Base-by-base conservation (phyloP, 805 yeast species). In the Saccharomycopsis malanga region DNA sequence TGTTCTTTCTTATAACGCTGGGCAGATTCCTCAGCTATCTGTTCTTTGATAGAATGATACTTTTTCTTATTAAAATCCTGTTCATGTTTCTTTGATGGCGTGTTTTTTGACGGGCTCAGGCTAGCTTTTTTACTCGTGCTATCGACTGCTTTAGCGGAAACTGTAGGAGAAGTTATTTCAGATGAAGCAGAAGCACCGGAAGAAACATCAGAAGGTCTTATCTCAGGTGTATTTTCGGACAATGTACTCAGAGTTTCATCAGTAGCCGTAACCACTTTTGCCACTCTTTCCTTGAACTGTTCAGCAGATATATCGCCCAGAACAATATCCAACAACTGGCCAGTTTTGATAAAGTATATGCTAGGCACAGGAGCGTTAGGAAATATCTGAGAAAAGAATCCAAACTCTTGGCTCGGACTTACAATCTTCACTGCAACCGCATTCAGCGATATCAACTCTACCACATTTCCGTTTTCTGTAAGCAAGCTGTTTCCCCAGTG, bases 381-480 rank as follows among this genome's bases (percentile, higher is more conserved):
- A 53, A 79, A 80, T n/a, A 81, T 64, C 52, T 77, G 79, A 30
- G 69, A 64, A 56, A 83, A 79, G 53, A 66, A 65, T 1, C 51
- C 56, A 50, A 67, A 78, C 50, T 77, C 76, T 0, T 57, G 55
- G 1, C 79, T 62, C 2, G 63, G 71, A 39, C 67, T 62, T 1
- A 57, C 32, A 20, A 80, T 57, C 48, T 64, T 60, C 24, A 79
- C 57, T 34, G 71, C 65, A 3, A 41, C 24, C 14, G 36, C 36
- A 6, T n/a, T 32, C 17, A 6, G 17, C 17, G 9, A 18, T 12
- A 32, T 9, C 9, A n/a, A 7, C 7, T 9, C 17, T 6, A n/a
- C 17, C 15, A 32, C 17, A 6, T 9, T 6, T 12, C 18, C 18
- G 17, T 32, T 18, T 10, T 9, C 12, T 14, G 15, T 14, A 32